Evolutionary conservation across 495 filamentous ascomycete genomes (phyloP).

Genomic region (Neurospora sp.): DNA sequence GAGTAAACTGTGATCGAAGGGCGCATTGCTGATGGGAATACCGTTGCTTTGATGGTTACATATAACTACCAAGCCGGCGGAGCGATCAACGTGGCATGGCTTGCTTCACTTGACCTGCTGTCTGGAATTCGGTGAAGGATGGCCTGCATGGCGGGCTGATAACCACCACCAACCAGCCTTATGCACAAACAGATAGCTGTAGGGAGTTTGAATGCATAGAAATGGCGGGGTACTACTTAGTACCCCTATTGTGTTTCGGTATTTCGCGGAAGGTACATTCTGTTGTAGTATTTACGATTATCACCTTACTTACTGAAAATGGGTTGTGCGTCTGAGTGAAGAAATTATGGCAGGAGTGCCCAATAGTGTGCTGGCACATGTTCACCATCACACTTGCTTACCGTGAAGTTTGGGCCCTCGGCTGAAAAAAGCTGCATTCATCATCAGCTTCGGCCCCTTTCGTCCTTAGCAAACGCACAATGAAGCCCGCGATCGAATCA

Average conservation of each 20-base stretch:
- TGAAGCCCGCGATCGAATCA: conserved; percentile 26
- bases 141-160: background rate
- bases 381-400: background rate
- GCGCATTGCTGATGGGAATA: background rate
- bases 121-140: background rate
- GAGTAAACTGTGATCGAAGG: background rate
- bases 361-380: background rate
- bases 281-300: background rate
- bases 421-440: background rate
- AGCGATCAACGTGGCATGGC: background rate
- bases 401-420: background rate
- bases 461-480: conserved; percentile 6
- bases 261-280: too few species aligned
- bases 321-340: background rate
- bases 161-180: background rate
- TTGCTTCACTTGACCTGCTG: background rate
- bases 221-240: background rate
- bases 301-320: background rate
- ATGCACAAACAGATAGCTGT: background rate
- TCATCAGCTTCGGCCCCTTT: background rate
- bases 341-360: background rate
- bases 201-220: background rate
- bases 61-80: background rate
- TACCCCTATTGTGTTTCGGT: background rate
- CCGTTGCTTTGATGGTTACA: background rate